A percentile compares a stretch with the other conserved stretches of the same genome.
phyloP scores from a whole-genome alignment of 163 green algal genomes.

The Volvox carteri region DNA sequence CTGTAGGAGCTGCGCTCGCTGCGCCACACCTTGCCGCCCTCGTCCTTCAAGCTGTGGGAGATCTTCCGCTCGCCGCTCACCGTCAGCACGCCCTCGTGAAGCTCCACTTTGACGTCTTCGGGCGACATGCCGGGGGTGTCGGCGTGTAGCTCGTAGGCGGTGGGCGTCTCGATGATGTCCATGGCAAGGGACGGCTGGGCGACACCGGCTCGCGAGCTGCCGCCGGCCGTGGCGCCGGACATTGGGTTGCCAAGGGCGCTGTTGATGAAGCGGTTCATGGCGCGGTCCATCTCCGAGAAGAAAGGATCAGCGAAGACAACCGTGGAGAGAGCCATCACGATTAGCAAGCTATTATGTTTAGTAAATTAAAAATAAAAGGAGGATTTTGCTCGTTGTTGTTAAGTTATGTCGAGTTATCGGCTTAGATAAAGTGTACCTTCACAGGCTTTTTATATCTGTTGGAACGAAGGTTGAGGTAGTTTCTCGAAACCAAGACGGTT shows the following conservation, averaged over 20 bases:
- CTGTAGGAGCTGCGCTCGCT: conserved; percentile 47
- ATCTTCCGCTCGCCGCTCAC: conserved; percentile 56
- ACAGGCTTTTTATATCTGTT: no score
- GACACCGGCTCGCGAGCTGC: background rate
- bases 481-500: no score
- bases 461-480: no score
- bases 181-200: conserved; percentile 12
- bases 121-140: conserved; percentile 60
- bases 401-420: no score
- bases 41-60: background rate
- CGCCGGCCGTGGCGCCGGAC: background rate
- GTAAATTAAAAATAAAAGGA: no score
- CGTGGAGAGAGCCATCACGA: conserved; percentile 13
- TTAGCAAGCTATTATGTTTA: no score
- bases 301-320: conserved; percentile 53
- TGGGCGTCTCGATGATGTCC: conserved; percentile 6
- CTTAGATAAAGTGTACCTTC: no score
- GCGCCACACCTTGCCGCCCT: conserved; percentile 38
- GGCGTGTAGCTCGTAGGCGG: conserved; percentile 47
- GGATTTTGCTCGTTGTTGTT: no score
- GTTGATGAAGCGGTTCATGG: conserved; percentile 41
- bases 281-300: conserved; percentile 52
- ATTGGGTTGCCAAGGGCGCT: conserved; percentile 8
- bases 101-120: conserved; percentile 43
- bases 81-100: conserved; percentile 58